A percentile compares a stretch with the other conserved stretches of the same genome.
Evolutionary conservation across 345 rosid genomes (phyloP).

Genomic region (Stellera chamaejasme): DNA sequence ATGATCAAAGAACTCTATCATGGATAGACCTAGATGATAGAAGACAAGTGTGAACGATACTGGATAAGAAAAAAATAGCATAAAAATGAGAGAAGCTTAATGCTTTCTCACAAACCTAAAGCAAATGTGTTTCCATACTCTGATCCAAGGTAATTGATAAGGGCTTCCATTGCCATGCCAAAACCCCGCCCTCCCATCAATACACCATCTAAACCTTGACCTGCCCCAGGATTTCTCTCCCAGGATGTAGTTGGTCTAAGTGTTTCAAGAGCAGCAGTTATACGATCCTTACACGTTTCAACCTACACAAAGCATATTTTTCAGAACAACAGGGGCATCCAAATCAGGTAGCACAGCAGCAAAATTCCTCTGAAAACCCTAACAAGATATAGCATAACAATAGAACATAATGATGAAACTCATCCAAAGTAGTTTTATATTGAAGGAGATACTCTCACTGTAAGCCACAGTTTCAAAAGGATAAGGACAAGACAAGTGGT

Average conservation of each 20-base stretch:
- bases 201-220: constrained; percentile 76
- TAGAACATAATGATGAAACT: neutral
- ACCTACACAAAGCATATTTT: constrained; percentile 37
- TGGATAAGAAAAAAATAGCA: neutral
- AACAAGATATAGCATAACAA: constrained; percentile 2
- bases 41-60: neutral
- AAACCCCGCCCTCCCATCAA: constrained; percentile 97
- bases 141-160: constrained; percentile 87
- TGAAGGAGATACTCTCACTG: neutral
- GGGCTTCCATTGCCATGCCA: constrained; percentile 95
- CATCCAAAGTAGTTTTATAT: neutral
- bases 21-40: neutral
- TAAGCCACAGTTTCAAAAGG: neutral
- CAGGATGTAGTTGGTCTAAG: constrained; percentile 93
- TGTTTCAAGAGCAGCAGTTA: constrained; percentile 88
- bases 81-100: constrained; percentile 13
- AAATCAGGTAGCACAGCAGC: neutral
- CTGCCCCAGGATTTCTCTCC: constrained; percentile 83
- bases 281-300: constrained; percentile 85
- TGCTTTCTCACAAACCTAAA: constrained; percentile 49
- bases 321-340: constrained; percentile 5
- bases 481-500: neutral
- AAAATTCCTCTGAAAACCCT: no score
- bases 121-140: constrained; percentile 95
- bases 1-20: constrained; percentile 18